Conservation (phyloP, 805 yeast species). For the Starmera pachycereana region DNA sequence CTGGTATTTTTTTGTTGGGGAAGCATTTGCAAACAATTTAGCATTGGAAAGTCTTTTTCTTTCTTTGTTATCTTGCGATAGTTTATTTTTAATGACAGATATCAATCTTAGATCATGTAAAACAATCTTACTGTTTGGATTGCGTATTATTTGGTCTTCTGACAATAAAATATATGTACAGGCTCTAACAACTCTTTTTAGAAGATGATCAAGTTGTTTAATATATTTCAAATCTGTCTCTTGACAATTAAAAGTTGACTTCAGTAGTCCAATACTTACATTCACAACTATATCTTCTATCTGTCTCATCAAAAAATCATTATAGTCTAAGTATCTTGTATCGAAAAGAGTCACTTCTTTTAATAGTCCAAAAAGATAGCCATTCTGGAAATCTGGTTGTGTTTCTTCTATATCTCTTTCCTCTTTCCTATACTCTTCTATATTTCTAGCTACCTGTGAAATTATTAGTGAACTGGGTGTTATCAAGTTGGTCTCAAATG, state of each 20-base stretch:
- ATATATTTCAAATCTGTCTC: too few relatives aligned
- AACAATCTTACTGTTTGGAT: too few relatives aligned
- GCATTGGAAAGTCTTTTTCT: constrained; percentile 7
- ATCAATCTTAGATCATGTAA: constrained; percentile 17
- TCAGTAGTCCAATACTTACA: too few relatives aligned
- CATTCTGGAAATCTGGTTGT: constrained; percentile 7
- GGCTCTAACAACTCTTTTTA: too few relatives aligned
- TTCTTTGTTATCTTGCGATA: constrained; percentile 9
- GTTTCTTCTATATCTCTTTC: constrained; percentile 15
- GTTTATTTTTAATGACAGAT: constrained; percentile 22
- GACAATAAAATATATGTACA: too few relatives aligned
- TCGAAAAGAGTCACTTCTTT: constrained; percentile 18
- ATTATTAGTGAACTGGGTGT: constrained; percentile 46
- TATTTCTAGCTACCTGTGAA: constrained; percentile 33
- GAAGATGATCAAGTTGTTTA: too few relatives aligned
- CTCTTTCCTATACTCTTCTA: constrained; percentile 8
- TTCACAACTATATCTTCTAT: constrained; percentile 20
- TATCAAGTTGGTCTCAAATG: constrained; percentile 37
- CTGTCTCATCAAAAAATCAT: constrained; percentile 38
- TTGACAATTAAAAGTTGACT: too few relatives aligned
- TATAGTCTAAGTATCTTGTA: constrained; percentile 21
- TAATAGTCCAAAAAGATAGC: constrained; percentile 7
- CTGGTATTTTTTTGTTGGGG: too few relatives aligned
- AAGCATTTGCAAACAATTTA: too few relatives aligned
- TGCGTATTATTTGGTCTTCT: too few relatives aligned